Percentiles rank a stretch among this genome's conserved stretches.
phyloP scores from a whole-genome alignment of 441 rosid species.

The Bruguiera hainesii region DNA sequence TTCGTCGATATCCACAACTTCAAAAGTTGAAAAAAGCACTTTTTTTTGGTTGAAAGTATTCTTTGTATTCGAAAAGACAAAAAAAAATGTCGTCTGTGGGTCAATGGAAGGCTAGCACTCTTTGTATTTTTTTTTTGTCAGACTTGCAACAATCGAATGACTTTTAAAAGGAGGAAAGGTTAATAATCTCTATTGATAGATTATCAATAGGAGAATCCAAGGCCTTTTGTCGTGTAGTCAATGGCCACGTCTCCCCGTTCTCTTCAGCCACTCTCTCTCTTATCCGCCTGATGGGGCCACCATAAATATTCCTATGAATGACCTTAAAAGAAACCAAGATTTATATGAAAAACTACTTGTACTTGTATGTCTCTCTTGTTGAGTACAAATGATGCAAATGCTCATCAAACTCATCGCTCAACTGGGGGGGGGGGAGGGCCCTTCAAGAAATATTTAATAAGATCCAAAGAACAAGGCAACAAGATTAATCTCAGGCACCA shows the following conservation, averaged over 20 bases:
- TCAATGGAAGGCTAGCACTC: no score
- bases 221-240: slow-evolving; percentile 26
- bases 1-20: slow-evolving; percentile 43
- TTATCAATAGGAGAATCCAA: slow-evolving; percentile 31
- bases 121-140: not conserved
- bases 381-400: slow-evolving; percentile 3
- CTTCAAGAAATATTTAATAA: not conserved
- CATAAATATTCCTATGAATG: not conserved
- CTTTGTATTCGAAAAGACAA: no score
- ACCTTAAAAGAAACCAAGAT: slow-evolving; percentile 3
- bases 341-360: not conserved
- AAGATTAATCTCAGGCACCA: not conserved
- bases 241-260: slow-evolving; percentile 18
- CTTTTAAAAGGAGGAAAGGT: slow-evolving; percentile 13
- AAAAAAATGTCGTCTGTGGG: no score
- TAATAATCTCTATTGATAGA: slow-evolving; percentile 17
- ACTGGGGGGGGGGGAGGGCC: not conserved
- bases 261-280: slow-evolving; percentile 14
- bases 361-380: slow-evolving; percentile 7
- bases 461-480: not conserved
- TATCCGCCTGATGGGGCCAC: slow-evolving; percentile 13
- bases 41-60: not conserved
- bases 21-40: slow-evolving; percentile 28
- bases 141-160: slow-evolving; percentile 7
- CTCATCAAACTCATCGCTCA: not conserved